These are phyloP conservation scores for Parathielavia hyrcaniae DNA, from an alignment of 495 filamentous ascomycete species.

Conservation along the genomic window DNA sequence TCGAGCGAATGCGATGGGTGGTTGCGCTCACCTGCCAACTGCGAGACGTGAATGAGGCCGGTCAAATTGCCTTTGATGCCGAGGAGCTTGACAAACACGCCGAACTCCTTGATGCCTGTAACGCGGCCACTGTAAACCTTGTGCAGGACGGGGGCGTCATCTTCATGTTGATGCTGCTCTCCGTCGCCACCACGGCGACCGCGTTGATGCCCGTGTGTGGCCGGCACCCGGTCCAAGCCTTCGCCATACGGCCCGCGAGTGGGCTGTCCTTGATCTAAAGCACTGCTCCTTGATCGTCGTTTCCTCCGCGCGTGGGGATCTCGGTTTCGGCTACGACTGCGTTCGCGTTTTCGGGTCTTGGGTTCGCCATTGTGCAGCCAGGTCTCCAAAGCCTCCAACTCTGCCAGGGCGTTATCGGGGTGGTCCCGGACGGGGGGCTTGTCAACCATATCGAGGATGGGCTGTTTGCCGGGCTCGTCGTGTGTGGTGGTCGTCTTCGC, in stretches of 20 bases:
- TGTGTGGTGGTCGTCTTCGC: slow-evolving; percentile 36
- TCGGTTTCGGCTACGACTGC: slow-evolving; percentile 60
- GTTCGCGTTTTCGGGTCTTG: slow-evolving; percentile 69
- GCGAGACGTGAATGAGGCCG: slow-evolving; percentile 89
- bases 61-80: slow-evolving; percentile 84
- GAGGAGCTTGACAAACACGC: slow-evolving; percentile 87
- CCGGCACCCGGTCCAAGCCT: too few relatives aligned
- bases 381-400: slow-evolving; percentile 84
- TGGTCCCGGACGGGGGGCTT: too few relatives aligned
- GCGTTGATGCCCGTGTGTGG: too few relatives aligned
- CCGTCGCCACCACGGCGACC: too few relatives aligned
- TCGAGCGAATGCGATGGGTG: slow-evolving; percentile 82
- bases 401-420: slow-evolving; percentile 89
- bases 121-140: slow-evolving; percentile 89
- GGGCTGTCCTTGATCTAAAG: too few relatives aligned
- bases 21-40: slow-evolving; percentile 80
- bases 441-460: too few relatives aligned
- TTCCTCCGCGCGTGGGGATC: too few relatives aligned
- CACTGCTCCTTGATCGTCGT: too few relatives aligned
- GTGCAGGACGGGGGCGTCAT: too few relatives aligned
- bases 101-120: slow-evolving; percentile 90
- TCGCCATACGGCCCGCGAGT: too few relatives aligned
- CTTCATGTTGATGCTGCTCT: too few relatives aligned
- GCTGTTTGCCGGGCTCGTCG: slow-evolving; percentile 63
- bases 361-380: too few relatives aligned